Base-by-base conservation (phyloP, 78 protist genomes). In the Guillardia theta region DNA sequence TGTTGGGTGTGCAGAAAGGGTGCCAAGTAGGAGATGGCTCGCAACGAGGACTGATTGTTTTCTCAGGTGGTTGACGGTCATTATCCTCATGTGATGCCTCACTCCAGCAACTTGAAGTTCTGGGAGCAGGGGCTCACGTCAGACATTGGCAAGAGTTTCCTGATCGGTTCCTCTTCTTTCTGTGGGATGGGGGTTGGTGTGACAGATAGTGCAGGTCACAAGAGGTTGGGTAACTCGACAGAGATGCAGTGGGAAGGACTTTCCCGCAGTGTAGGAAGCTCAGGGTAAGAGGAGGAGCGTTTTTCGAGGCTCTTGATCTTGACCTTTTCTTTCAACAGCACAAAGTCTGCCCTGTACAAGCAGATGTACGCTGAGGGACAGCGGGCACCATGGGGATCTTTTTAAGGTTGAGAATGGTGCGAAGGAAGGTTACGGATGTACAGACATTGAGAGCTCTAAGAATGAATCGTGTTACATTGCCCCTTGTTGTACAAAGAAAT, bases 61-160 rank as follows among this genome's bases (percentile, higher is more conserved):
- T 30, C 70, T 24, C 41, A 70, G 83, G 83, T 70, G 83, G 36
- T 70, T 24, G 83, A 70, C 41, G 83, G 83, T 1, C 83, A 70
- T 43, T 70, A 70, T 43, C 83, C 83, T 36, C 83, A 70, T 43
- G 83, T 70, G 83, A 18, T 70, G 83, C 83, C 83, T 36, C 83
- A 70, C 83, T 4, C 10, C 83, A 70, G 83, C 83, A 70, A 24
- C 41, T 43, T 70, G 10, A 70, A 43, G 46, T 70, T 70, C 41
- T 70, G 83, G 83, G 41, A 70, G 41, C n/a, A 70, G 6, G 83
- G 83, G 46, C n/a, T 70, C 46, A 70, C 83, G 46, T 70, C 83
- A 36, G 83, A 70, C 83, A 70, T 70, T 4, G 83, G 83, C 6
- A 24, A 4, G 45, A 1, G 4, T 1, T 70, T 24, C 45, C 33